phyloP scores from a whole-genome alignment of 78 protist species.

The Dictyostelium intermedium region DNA sequence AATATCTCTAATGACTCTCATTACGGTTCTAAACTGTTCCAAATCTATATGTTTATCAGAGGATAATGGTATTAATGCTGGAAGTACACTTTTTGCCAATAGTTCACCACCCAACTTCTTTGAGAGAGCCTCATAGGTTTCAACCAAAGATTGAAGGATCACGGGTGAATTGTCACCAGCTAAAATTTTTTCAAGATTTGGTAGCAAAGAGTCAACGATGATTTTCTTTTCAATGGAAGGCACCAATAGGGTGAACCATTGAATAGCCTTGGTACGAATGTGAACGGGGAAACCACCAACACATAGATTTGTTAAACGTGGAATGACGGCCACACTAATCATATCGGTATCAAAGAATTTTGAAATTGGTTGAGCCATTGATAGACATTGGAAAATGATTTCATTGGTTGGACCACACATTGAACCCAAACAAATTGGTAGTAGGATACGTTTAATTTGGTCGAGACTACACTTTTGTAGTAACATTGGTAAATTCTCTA shows the following conservation, averaged over 20 bases:
- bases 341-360: conserved; percentile 49
- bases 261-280: conserved; percentile 44
- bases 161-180: conserved; percentile 48
- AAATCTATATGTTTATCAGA: conserved; percentile 60
- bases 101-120: conserved; percentile 67
- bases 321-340: conserved; percentile 17
- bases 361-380: background rate
- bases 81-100: conserved; percentile 56
- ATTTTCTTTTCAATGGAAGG: conserved; percentile 50
- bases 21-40: conserved; percentile 52
- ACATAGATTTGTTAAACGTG: conserved; percentile 46
- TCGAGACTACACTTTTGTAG: background rate
- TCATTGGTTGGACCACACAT: conserved; percentile 76
- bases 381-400: conserved; percentile 48
- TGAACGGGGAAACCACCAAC: conserved; percentile 53
- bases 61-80: conserved; percentile 53
- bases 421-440: conserved; percentile 53
- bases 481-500: conserved; percentile 1
- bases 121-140: conserved; percentile 59
- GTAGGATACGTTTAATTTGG: background rate
- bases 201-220: conserved; percentile 16
- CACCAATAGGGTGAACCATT: conserved; percentile 49
- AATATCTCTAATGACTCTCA: conserved; percentile 63
- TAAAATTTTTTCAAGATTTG: conserved; percentile 42
- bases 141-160: conserved; percentile 41